Evolutionary conservation across 805 yeast species (phyloP), one percentile per base, ranked within the genome.

Genomic region (Ogataea thermomethanolica): DNA sequence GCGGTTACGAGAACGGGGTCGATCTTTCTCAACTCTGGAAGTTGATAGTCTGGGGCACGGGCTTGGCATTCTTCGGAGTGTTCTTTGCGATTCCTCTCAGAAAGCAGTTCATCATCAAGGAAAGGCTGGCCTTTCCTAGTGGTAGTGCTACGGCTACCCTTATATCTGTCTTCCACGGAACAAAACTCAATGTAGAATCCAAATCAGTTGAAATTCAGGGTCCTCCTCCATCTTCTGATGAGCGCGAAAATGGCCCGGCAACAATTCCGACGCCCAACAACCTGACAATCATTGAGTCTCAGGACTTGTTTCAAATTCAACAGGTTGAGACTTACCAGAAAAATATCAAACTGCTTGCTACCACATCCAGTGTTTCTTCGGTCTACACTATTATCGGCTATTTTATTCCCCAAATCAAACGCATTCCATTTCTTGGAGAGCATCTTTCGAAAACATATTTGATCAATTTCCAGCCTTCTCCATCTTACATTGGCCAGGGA

Each of bases 401-500:
- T 59, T 84, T 88, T 50, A 41, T 84, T 5, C 97, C 97, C 0
- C 62, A 76, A 10, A 52, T 93, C 9, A 71, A 78, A 37, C 67
- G 67, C 29, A 53, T 93, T 6, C 97, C 97, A 0, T 55, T 91
- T 1, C 85, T 91, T 59, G 98, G 98, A 0, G 27, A 51, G 1
- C 54, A 56, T 32, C 64, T 87, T 13, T 84, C 95, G 0, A 54
- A 64, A 14, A 62, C 70, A 12, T 85, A 86, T 62, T 70, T 84
- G 33, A 86, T 97, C 93, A 81, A 84, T 44, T 75, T 93, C 44
- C 96, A 93, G 59, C 96, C 96, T 0, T 88, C 96, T 0, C 99
- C 99, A 0, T 98, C 98, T 0, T 91, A 91, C 58, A 75, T 93
- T 25, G 99, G 99, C 2, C 99, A 91, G 62, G 99, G 99, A 4